Evolutionary conservation across 129 eudicot genomes (phyloP).

Genomic region (Solidago caesia): DNA sequence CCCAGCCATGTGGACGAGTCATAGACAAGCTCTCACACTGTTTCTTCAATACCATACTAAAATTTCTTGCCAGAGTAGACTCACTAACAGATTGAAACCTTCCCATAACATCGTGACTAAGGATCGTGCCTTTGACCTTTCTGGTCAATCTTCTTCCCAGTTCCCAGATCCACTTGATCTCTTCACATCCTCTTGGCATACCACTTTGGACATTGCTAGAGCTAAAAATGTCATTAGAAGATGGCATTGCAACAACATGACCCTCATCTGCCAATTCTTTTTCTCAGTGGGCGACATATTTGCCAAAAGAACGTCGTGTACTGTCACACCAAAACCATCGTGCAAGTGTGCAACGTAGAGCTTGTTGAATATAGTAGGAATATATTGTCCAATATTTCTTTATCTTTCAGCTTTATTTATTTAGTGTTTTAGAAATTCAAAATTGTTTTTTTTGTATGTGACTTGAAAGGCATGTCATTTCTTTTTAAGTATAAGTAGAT

Average conservation of each 20-base stretch:
- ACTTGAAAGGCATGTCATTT: no score
- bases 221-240: slow-evolving; percentile 43
- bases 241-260: slow-evolving; percentile 40
- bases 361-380: no score
- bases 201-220: slow-evolving; percentile 31
- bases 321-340: slow-evolving; percentile 62
- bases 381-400: no score
- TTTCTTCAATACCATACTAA: slow-evolving; percentile 43
- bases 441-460: no score
- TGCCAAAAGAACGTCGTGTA: slow-evolving; percentile 47
- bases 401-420: no score
- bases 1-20: slow-evolving; percentile 65
- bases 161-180: slow-evolving; percentile 33
- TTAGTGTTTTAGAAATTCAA: no score
- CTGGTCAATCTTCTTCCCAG: slow-evolving; percentile 38
- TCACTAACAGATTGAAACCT: slow-evolving; percentile 47
- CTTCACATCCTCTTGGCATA: slow-evolving; percentile 27
- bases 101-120: slow-evolving; percentile 49
- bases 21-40: slow-evolving; percentile 65
- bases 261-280: slow-evolving; percentile 35
- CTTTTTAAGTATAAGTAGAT: no score
- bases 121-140: slow-evolving; percentile 36
- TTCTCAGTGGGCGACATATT: slow-evolving; percentile 50
- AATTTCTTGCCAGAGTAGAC: slow-evolving; percentile 11
- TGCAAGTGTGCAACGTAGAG: no score